Base-by-base conservation (phyloP, 108 stramenopile species). In the Cafeteria roenbergensis region DNA sequence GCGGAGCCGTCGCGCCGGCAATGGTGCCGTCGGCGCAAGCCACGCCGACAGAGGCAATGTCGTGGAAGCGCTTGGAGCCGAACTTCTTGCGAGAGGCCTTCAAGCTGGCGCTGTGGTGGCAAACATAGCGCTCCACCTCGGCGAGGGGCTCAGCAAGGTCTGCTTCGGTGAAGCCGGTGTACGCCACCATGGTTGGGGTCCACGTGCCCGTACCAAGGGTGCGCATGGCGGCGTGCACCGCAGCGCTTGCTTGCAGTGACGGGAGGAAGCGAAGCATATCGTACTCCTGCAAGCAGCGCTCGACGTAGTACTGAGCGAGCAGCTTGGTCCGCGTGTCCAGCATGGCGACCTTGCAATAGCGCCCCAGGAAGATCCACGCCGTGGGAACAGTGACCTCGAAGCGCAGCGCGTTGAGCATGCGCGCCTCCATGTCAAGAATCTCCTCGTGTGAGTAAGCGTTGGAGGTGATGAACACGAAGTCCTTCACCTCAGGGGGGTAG, bases 401-500 rank as follows among this genome's bases (percentile, higher is more conserved):
- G 57, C 88, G 63, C 17, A 99, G 88, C 29, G 73, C 78, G 38
- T 71, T 71, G 29, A 91, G 79, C 64, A 99, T 92, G 52, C 84
- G 73, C 27, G 87, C 76, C 75, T 99, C 97, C 97, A 95, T 96
- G 51, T 90, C 89, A 32, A 96, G 79, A 28, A 93, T 91, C 84
- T 89, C 81, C 27, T 90, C 69, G 66, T 79, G 75, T 33, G 85
- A 90, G 79, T 97, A 99, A 29, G 94, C 93, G 52, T 82, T 68
- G 74, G 95, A 92, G 27, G 90, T 91, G 69, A 97, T 92, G 82
- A 90, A 97, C 28, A 99, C 95, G 34, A 92, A 88, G 63, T 99
- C 97, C 37, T 82, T 76, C 54, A 91, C 76, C 75, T 95, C 90
- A 14, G 94, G 94, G 14, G 97, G 92, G 77, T 95, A 95, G 67